A percentile compares a stretch with the other conserved stretches of the same genome.
Evolutionary conservation across 2,329 filamentous ascomycete genomes (phyloP).

Genomic region (Cladosporium austrohemisphaericum): DNA sequence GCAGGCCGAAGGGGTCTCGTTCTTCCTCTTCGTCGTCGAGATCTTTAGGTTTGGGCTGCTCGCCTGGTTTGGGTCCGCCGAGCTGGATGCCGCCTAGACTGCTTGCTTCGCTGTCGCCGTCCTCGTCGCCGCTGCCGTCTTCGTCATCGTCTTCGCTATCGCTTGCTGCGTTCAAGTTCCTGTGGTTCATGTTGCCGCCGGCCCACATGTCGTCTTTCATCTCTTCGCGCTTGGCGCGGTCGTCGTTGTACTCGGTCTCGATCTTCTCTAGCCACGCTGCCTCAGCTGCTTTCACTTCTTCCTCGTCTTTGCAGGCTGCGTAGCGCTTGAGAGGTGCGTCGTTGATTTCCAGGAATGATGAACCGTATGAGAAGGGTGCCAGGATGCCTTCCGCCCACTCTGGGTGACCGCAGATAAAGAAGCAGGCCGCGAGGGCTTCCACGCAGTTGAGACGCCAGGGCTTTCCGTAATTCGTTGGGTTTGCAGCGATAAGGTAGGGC

Average conservation of each 20-base stretch:
- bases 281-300: constrained; percentile 77
- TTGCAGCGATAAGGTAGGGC: constrained; percentile 93
- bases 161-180: constrained; percentile 51
- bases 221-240: constrained; percentile 61
- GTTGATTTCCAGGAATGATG: constrained; percentile 89
- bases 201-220: constrained; percentile 75
- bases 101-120: constrained; percentile 34
- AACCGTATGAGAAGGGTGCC: constrained; percentile 80
- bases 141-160: constrained; percentile 45
- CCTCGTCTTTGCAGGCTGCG: constrained; percentile 76
- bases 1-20: constrained; percentile 69
- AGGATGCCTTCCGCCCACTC: constrained; percentile 89
- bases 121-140: constrained; percentile 44
- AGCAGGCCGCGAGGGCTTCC: constrained; percentile 88
- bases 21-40: constrained; percentile 45
- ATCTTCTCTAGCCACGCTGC: constrained; percentile 84
- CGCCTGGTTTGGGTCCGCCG: constrained; percentile 48
- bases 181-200: constrained; percentile 81
- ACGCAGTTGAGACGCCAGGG: constrained; percentile 95
- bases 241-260: constrained; percentile 83
- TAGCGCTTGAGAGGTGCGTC: constrained; percentile 76
- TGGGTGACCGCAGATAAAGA: constrained; percentile 83
- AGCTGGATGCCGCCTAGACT: constrained; percentile 35
- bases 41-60: constrained; percentile 40
- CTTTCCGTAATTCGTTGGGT: constrained; percentile 94